Evolutionary conservation across 805 yeast genomes (phyloP).

Genomic region (Cyberlindnera saturnus): DNA sequence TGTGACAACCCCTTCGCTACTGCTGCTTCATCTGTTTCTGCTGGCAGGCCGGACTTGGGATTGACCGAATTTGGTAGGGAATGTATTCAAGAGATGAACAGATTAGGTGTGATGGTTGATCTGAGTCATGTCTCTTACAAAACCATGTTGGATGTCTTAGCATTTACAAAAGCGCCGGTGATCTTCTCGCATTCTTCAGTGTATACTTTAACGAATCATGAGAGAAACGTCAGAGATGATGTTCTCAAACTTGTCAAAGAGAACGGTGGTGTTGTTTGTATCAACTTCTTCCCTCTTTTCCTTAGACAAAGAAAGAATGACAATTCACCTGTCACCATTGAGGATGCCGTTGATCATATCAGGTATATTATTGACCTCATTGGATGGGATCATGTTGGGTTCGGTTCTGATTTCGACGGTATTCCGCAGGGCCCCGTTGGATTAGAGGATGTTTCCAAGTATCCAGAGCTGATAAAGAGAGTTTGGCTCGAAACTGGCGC

Average conservation of each 20-base stretch:
- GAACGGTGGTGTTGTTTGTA: conserved; percentile 42
- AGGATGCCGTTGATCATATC: conserved; percentile 42
- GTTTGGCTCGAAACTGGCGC: conserved; percentile 32
- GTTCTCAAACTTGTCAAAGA: conserved; percentile 32
- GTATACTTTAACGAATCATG: conserved; percentile 33
- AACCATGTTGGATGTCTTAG: conserved; percentile 41
- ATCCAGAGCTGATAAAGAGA: conserved; percentile 39
- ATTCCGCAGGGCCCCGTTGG: conserved; percentile 43
- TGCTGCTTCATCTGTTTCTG: conserved; percentile 42
- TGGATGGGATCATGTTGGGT: conserved; percentile 47
- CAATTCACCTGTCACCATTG: conserved; percentile 29
- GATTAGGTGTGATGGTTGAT: conserved; percentile 49
- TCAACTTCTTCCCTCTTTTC: conserved; percentile 41
- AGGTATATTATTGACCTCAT: conserved; percentile 35
- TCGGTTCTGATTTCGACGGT: conserved; percentile 51
- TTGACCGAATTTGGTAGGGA: conserved; percentile 34
- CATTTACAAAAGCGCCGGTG: conserved; percentile 38
- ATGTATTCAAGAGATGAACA: conserved; percentile 42
- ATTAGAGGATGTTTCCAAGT: conserved; percentile 50
- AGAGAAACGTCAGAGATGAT: conserved; percentile 44
- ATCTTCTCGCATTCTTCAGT: conserved; percentile 46
- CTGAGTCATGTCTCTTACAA: conserved; percentile 41
- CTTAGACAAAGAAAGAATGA: conserved; percentile 17
- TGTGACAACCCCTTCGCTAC: conserved; percentile 56
- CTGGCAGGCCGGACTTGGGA: conserved; percentile 40